Base-by-base conservation (phyloP, 441 rosid genomes). In the Croton setiger region DNA sequence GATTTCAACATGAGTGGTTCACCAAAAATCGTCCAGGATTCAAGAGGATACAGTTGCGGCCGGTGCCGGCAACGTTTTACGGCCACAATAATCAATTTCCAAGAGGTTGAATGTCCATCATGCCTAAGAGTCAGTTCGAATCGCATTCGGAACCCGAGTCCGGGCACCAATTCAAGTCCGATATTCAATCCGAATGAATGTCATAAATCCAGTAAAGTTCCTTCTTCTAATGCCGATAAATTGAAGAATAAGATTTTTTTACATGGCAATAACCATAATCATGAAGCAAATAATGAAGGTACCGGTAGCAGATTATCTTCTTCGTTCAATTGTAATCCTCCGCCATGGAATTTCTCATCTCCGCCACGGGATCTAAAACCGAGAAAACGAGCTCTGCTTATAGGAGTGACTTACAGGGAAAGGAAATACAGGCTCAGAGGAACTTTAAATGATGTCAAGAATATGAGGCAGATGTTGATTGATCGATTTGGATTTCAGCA, bases 391-490 rank as follows among this genome's bases (percentile, higher is more conserved):
- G 73, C 73, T 1, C 69, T 68, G n/a, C 66, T 74, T 23, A 31
- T 77, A 8, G 85, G 84, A 48, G 76, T 85, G 3, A 79, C 63
- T 20, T 79, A 85, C 71, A 74, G 71, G 60, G 67, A 61, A 13
- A 51, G 60, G 71, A 80, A 80, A 72, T 76, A 80, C 72, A 79
- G 56, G 74, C 85, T 84, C 37, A 80, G 76, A 60, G 90, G 87
- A 63, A 81, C 84, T 11, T 17, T 84, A 60, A 81, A 80, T 72
- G 86, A 84, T 75, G 85, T 81, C 48, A 72, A 57, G 45, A 75
- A 66, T 70, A 82, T 82, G 79, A 81, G 66, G 64, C 49, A 53
- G 2, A 37, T 82, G 41, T 71, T 86, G 75, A 63, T 75, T 4
- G 5, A 0, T 0, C 11, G 7, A 1, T 81, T 63, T 17, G 63